Base-by-base conservation (phyloP, 306 rosid genomes). In the Parietaria judaica region DNA sequence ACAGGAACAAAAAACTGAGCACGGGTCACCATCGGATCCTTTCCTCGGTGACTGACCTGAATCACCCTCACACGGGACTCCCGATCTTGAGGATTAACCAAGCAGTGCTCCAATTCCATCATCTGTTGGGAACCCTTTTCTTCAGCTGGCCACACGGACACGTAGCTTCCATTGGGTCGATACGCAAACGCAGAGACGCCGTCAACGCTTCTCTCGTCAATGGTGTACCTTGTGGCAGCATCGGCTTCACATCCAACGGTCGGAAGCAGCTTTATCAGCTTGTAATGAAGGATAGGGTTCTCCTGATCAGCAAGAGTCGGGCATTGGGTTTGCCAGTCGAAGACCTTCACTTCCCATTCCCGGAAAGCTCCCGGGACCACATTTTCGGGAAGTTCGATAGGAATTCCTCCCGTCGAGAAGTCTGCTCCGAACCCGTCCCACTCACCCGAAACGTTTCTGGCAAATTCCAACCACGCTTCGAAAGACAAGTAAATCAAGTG, bases 401-500 rank as follows among this genome's bases (percentile, higher is more conserved):
- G 76, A 36, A 14, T 75, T 70, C 97, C 99, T 77, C 76, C 87
- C 41, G 58, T 70, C 67, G 84, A 66, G 80, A 92, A 92, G 44
- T 88, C 97, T 12, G 99, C 99, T 49, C 88, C 90, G 71, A 77
- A 72, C 64, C 97, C 99, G 74, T 88, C 99, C 99, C 99, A 92
- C 73, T 92, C 99, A 56, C 97, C 99, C 3, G 97, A 92, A 15
- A 84, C 84, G 69, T 86, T 84, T 51, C 51, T 69, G 52, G 99
- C 74, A 74, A 92, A 86, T 78, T 86, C 85, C 4, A 84, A 74
- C 99, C 99, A 88, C 0, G 75, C 92, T 85, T 60, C 56, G 70
- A 64, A 66, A 10, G 14, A 49, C 53, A 1, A 49, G 9, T 81
- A 64, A 23, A 70, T 50, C 36, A 50, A 46, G 34, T 9, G 41